Percentiles rank a stretch among this genome's conserved stretches.
Conservation (phyloP, 176 grass and related monocot genomes). For the Carex myosuroides region DNA sequence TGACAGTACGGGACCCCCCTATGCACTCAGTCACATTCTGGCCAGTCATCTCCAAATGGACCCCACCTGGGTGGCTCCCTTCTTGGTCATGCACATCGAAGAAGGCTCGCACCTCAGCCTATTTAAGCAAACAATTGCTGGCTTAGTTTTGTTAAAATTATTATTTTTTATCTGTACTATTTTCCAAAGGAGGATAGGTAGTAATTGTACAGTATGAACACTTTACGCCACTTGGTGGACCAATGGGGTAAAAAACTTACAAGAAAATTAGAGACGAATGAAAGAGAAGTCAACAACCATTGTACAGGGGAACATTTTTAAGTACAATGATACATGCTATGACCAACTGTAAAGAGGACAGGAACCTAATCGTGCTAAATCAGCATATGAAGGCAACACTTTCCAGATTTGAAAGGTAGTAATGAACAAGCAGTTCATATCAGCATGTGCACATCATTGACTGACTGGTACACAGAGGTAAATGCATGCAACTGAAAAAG, state of each 20-base stretch:
- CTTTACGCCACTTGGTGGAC: background rate
- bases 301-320: background rate
- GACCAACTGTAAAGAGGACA: background rate
- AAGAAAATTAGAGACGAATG: background rate
- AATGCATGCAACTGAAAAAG: background rate
- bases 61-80: conserved; percentile 70
- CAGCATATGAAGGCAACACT: background rate
- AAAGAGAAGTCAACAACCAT: background rate
- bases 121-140: background rate
- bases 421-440: background rate
- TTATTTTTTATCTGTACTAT: background rate
- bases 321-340: background rate
- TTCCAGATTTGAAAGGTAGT: background rate
- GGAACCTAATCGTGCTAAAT: background rate
- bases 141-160: background rate
- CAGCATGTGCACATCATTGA: background rate
- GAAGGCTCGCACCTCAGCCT: conserved; percentile 77
- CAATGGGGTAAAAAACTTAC: background rate
- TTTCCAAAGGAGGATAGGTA: background rate
- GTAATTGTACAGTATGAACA: background rate
- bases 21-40: conserved; percentile 85
- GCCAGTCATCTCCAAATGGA: conserved; percentile 80
- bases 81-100: conserved; percentile 80
- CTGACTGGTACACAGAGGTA: background rate
- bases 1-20: conserved; percentile 54